Percentiles rank a stretch among this genome's conserved stretches.
These are phyloP conservation scores for Pseudogymnoascus sp. DNA, from an alignment of 2,329 filamentous ascomycete species.

Conservation along the genomic window DNA sequence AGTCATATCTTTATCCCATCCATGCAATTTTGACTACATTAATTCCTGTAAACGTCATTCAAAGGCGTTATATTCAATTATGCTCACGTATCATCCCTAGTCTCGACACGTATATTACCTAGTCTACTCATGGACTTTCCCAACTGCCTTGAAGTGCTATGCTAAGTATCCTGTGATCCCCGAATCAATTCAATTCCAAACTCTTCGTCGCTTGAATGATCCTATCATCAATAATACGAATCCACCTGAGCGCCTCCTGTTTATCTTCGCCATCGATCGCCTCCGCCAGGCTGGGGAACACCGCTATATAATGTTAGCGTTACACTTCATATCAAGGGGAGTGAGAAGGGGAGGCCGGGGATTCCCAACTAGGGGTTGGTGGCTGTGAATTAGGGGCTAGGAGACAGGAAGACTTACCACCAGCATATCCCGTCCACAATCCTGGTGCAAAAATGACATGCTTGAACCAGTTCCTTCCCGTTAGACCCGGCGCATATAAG, in stretches of 20 bases:
- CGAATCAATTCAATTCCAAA: conserved; percentile 17
- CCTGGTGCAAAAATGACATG: conserved; percentile 91
- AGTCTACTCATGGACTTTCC: neutral
- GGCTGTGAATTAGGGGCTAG: conserved; percentile 51
- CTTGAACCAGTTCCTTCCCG: conserved; percentile 82
- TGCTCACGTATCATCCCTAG: neutral
- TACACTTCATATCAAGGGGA: neutral
- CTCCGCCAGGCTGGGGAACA: conserved; percentile 55
- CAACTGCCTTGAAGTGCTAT: neutral
- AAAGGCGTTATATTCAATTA: neutral
- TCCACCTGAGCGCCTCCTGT: conserved; percentile 50
- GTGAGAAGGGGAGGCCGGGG: no score
- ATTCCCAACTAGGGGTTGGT: no score
- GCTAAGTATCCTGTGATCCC: neutral
- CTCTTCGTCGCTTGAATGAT: conserved; percentile 40
- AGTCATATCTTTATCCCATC: no score
- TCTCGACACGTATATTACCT: neutral
- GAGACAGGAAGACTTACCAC: conserved; percentile 58
- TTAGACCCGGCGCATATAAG: conserved; percentile 65
- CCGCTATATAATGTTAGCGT: conserved; percentile 34
- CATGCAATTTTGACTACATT: neutral
- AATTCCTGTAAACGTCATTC: neutral
- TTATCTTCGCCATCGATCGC: conserved; percentile 54
- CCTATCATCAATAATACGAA: conserved; percentile 46
- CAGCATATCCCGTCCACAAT: conserved; percentile 83